Conservation (phyloP, 176 grass and related monocot species). For the Oryza glaberrima region DNA sequence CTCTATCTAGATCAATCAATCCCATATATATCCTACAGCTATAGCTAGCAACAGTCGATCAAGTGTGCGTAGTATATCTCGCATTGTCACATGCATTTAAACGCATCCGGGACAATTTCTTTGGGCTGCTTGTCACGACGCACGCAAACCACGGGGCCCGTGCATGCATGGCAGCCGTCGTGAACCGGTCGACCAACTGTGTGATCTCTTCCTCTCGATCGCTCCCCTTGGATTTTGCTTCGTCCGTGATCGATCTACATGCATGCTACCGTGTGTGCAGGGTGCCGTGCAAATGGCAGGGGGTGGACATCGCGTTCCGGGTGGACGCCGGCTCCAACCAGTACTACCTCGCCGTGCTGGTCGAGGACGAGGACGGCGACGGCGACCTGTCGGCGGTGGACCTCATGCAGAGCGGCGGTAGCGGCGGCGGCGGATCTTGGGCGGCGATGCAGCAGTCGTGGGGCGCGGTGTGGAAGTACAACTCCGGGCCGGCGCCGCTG, state of each 20-base stretch:
- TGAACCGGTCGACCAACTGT: background rate
- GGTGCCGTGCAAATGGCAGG: slow-evolving; percentile 76
- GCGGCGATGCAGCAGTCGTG: slow-evolving; percentile 60
- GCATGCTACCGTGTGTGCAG: slow-evolving; percentile 32
- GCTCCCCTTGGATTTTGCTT: background rate
- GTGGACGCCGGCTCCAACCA: slow-evolving; percentile 82
- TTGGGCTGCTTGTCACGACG: background rate
- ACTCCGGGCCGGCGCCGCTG: slow-evolving; percentile 29
- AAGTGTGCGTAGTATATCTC: background rate
- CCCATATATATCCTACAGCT: background rate
- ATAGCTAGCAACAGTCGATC: background rate
- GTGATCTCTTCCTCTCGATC: background rate
- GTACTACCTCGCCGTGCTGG: slow-evolving; percentile 71
- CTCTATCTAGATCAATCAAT: background rate
- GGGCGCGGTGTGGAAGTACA: slow-evolving; percentile 65
- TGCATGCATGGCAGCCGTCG: background rate
- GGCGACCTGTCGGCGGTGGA: slow-evolving; percentile 74
- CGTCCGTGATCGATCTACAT: background rate
- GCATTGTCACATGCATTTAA: background rate
- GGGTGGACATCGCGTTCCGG: slow-evolving; percentile 62
- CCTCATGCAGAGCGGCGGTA: slow-evolving; percentile 47
- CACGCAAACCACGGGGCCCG: background rate
- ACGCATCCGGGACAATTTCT: slow-evolving; percentile 5
- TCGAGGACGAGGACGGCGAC: slow-evolving; percentile 76
- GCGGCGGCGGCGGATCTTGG: slow-evolving; percentile 28